Evolutionary conservation across 352 stramenopile genomes (phyloP).

Genomic region (Phytophthora tubulina): DNA sequence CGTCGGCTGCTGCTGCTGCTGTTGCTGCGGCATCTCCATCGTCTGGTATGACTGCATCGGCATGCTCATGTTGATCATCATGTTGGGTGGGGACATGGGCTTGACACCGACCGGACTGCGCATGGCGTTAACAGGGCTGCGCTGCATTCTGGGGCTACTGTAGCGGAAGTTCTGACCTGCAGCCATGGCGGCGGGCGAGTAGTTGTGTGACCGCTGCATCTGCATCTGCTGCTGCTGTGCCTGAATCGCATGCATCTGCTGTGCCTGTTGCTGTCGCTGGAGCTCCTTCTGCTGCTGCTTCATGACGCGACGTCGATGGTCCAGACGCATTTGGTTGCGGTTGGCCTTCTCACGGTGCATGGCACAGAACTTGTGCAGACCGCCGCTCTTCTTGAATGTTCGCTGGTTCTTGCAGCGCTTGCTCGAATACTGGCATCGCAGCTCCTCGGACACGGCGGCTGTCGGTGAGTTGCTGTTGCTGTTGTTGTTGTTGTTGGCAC

Average conservation of each 20-base stretch:
- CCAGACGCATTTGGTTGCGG: constrained; percentile 77
- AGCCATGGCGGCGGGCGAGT: constrained; percentile 33
- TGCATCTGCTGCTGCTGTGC: constrained; percentile 43
- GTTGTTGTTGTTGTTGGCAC: background rate
- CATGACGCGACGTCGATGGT: constrained; percentile 62
- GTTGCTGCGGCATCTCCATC: constrained; percentile 5
- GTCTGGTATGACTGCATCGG: constrained; percentile 26
- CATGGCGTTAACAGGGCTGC: constrained; percentile 15
- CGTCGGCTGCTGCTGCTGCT: constrained; percentile 16
- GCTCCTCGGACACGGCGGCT: constrained; percentile 39
- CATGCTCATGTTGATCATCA: constrained; percentile 37
- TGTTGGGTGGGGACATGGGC: constrained; percentile 39
- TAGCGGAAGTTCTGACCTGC: constrained; percentile 47
- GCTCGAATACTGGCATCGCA: constrained; percentile 78
- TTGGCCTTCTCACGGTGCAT: constrained; percentile 80
- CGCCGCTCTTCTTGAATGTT: constrained; percentile 71
- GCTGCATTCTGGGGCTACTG: constrained; percentile 26
- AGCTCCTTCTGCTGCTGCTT: constrained; percentile 62
- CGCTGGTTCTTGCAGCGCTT: constrained; percentile 72
- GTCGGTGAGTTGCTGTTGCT: constrained; percentile 7
- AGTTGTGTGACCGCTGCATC: constrained; percentile 31
- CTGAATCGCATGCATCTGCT: constrained; percentile 43
- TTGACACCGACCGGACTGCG: constrained; percentile 19
- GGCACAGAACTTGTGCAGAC: constrained; percentile 80
- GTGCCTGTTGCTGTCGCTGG: constrained; percentile 49